These are phyloP conservation scores for Diplodia intermedia DNA, from an alignment of 2,329 filamentous ascomycete species.

Conservation along the genomic window DNA sequence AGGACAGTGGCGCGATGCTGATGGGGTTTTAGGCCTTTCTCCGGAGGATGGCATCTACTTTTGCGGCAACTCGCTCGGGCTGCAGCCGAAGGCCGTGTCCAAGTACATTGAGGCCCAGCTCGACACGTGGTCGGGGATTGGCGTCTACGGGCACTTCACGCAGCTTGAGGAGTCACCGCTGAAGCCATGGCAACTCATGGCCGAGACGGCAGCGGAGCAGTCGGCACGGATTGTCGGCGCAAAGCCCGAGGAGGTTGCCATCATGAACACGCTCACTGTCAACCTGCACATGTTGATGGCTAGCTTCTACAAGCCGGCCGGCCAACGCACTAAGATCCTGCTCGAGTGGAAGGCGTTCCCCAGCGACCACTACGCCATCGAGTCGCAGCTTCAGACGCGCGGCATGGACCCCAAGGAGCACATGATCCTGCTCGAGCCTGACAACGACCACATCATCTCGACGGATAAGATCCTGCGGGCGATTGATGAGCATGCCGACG, in stretches of 20 bases:
- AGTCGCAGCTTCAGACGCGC: slow-evolving; percentile 33
- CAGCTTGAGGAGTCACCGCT: slow-evolving; percentile 32
- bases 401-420: slow-evolving; percentile 31
- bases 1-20: background rate
- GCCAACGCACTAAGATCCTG: slow-evolving; percentile 32
- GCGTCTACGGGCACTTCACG: slow-evolving; percentile 33
- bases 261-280: slow-evolving; percentile 33
- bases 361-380: slow-evolving; percentile 34
- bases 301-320: slow-evolving; percentile 32
- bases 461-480: slow-evolving; percentile 32
- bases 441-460: slow-evolving; percentile 32
- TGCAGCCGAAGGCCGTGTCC: slow-evolving; percentile 32
- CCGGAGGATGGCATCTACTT: slow-evolving; percentile 33
- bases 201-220: slow-evolving; percentile 28
- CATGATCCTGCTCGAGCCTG: slow-evolving; percentile 33
- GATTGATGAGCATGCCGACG: slow-evolving; percentile 33
- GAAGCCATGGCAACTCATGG: slow-evolving; percentile 32
- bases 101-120: slow-evolving; percentile 33
- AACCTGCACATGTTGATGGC: slow-evolving; percentile 34
- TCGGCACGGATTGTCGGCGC: slow-evolving; percentile 32
- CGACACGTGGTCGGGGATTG: slow-evolving; percentile 33
- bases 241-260: slow-evolving; percentile 32
- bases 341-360: slow-evolving; percentile 34
- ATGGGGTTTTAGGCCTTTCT: slow-evolving; percentile 1
- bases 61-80: slow-evolving; percentile 34